Evolutionary conservation across 2,329 filamentous ascomycete species (phyloP).

Genomic region (Aspergillus sp.): DNA sequence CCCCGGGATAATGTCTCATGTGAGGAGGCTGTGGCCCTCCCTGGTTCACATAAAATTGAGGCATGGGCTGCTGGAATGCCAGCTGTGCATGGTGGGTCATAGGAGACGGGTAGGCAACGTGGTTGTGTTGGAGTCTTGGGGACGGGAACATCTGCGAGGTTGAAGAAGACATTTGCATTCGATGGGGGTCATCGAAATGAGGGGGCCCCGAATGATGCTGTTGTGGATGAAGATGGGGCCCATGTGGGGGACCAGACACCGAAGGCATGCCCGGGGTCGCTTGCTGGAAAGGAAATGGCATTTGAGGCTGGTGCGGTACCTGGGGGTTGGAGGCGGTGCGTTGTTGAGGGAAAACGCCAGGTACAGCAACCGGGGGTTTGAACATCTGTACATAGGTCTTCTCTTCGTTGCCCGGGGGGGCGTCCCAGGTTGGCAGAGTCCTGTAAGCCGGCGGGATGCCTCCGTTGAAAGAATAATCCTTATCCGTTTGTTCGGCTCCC

Average conservation of each 20-base stretch:
- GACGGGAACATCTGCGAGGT: conserved; percentile 80
- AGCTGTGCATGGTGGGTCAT: conserved; percentile 63
- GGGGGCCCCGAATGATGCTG: conserved; percentile 62
- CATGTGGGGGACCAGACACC: conserved; percentile 65
- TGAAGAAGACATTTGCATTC: conserved; percentile 77
- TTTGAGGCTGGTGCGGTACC: conserved; percentile 72
- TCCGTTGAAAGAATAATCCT: conserved; percentile 65
- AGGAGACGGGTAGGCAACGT: conserved; percentile 60
- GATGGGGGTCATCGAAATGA: conserved; percentile 67
- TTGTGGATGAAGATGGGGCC: conserved; percentile 66
- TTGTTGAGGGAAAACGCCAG: conserved; percentile 63
- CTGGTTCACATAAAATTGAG: conserved; percentile 62
- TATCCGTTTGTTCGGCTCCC: conserved; percentile 41
- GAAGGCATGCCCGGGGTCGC: conserved; percentile 59
- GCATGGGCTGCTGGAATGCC: conserved; percentile 63
- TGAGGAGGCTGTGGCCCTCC: conserved; percentile 62
- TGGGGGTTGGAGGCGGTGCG: conserved; percentile 55
- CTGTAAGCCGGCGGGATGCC: conserved; percentile 79
- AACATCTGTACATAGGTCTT: conserved; percentile 76
- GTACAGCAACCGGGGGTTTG: conserved; percentile 53
- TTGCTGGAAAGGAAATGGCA: conserved; percentile 75
- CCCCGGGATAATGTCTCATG: conserved; percentile 64
- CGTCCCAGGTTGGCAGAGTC: conserved; percentile 77
- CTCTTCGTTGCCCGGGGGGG: conserved; percentile 60
- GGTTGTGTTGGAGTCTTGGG: conserved; percentile 62